These are phyloP conservation scores for Curvularia verruculosa DNA, from an alignment of 2,329 filamentous ascomycete genomes.

Conservation along the genomic window DNA sequence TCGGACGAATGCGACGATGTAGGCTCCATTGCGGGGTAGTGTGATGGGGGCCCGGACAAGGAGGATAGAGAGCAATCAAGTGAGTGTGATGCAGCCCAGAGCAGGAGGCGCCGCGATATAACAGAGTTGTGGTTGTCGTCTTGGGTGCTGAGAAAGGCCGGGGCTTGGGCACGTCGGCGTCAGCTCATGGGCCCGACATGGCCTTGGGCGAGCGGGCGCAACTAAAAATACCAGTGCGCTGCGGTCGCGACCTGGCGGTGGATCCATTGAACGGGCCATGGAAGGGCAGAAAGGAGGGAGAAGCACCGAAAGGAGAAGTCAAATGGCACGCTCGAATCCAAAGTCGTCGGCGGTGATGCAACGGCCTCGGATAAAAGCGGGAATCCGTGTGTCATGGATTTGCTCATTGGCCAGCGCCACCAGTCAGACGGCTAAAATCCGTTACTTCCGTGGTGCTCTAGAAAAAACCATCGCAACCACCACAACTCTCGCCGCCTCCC, in stretches of 20 bases:
- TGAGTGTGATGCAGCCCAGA: not conserved
- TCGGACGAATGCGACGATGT: slow-evolving; percentile 21
- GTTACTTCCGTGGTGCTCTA: slow-evolving; percentile 3
- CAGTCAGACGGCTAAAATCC: slow-evolving; percentile 6
- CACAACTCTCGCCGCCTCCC: slow-evolving; percentile 5
- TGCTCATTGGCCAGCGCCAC: slow-evolving; percentile 3
- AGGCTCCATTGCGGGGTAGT: slow-evolving; percentile 22
- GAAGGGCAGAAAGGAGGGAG: slow-evolving; percentile 4
- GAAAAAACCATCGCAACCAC: slow-evolving; percentile 8
- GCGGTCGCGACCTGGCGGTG: slow-evolving; percentile 12
- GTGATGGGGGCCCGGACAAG: not conserved
- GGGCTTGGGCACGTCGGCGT: slow-evolving; percentile 6
- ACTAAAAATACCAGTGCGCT: slow-evolving; percentile 9
- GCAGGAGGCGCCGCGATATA: not conserved
- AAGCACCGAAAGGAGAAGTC: slow-evolving; percentile 14
- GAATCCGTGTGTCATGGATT: slow-evolving; percentile 11
- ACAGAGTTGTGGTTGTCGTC: not conserved
- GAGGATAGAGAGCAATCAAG: not conserved
- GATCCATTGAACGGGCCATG: slow-evolving; percentile 5
- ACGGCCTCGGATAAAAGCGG: slow-evolving; percentile 5
- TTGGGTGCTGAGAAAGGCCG: slow-evolving; percentile 3
- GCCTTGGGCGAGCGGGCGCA: not conserved
- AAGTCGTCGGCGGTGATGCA: slow-evolving; percentile 16
- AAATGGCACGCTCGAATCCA: slow-evolving; percentile 5
- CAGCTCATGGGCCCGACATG: slow-evolving; percentile 3